Evolutionary conservation across 148 eudicot species (phyloP).

Genomic region (Vaccinium darrowii): DNA sequence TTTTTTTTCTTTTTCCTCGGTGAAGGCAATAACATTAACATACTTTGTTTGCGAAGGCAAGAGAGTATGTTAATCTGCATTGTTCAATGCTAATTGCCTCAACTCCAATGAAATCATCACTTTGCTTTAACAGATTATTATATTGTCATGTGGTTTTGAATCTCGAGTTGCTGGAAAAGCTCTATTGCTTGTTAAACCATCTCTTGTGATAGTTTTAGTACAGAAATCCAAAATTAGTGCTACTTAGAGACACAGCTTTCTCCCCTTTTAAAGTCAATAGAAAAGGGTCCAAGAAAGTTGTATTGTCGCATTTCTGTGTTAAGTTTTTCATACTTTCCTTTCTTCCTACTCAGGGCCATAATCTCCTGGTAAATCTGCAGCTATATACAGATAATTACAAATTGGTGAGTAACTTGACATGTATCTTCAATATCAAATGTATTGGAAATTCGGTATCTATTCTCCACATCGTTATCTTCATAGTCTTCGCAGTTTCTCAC

Average conservation of each 20-base stretch:
- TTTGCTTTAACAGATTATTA: background rate
- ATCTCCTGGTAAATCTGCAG: conserved; percentile 9
- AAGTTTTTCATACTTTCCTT: background rate
- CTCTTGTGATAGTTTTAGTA: background rate
- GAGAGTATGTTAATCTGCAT: background rate
- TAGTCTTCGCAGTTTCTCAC: conserved; percentile 46
- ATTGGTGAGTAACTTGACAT: conserved; percentile 10
- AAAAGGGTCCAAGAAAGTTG: background rate
- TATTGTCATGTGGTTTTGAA: background rate
- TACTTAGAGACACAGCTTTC: background rate
- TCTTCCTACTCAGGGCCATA: background rate
- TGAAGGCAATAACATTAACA: too few species aligned
- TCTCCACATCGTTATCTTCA: conserved; percentile 7
- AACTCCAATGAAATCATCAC: background rate
- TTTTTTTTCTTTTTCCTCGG: background rate
- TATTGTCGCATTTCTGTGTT: background rate
- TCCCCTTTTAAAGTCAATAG: background rate
- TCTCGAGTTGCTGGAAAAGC: background rate
- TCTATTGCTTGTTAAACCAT: background rate
- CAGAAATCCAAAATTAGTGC: background rate
- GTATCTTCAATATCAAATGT: conserved; percentile 12
- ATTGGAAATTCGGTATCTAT: conserved; percentile 6
- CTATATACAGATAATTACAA: conserved; percentile 7
- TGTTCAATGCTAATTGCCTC: background rate
- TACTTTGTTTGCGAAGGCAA: background rate